Base-by-base conservation (phyloP, 345 rosid genomes). In the Hirschfeldia incana region DNA sequence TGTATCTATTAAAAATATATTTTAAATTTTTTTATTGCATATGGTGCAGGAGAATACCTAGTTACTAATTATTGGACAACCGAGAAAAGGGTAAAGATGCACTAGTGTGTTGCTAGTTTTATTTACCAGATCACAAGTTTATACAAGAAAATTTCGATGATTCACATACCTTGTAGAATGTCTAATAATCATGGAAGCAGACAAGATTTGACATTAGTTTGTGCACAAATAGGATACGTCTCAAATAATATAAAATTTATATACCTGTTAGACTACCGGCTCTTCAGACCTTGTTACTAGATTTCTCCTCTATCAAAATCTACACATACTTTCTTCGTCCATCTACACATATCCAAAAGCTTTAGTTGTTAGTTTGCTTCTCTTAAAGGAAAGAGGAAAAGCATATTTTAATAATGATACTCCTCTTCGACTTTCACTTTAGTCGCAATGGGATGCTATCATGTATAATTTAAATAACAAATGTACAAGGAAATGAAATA, bases 161-260 rank as follows among this genome's bases (percentile, higher is more conserved):
- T 33, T 33, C 36, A 8, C 8, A 29, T 37, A 3, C 44, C 36
- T 78, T 28, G 69, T 27, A 42, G 29, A 57, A 39, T 13, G 68
- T 55, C 30, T 34, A 73, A 78, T 78, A 17, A 57, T 60, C 4
- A 46, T 33, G 8, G 49, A 68, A 61, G 70, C 37, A 53, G 62
- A 69, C 76, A 46, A 36, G 83, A 74, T 69, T 64, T 75, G 83
- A 69, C 83, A 80, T 69, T 63, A 75, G 67, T 64, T 75, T 69
- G 79, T 80, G 79, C 55, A 80, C 79, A 75, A 80, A 68, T 62
- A 57, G 16, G 8, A 36, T 69, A 80, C 83, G 83, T 69, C 83
- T 80, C 76, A 69, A 70, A 36, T 42, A 39, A 75, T 69, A 79
- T 59, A 26, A 68, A 44, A 1, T 0, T 8, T 78, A 17, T 44